These are phyloP conservation scores for Prunella vulgaris DNA, from an alignment of 257 asterid species.

Conservation along the genomic window DNA sequence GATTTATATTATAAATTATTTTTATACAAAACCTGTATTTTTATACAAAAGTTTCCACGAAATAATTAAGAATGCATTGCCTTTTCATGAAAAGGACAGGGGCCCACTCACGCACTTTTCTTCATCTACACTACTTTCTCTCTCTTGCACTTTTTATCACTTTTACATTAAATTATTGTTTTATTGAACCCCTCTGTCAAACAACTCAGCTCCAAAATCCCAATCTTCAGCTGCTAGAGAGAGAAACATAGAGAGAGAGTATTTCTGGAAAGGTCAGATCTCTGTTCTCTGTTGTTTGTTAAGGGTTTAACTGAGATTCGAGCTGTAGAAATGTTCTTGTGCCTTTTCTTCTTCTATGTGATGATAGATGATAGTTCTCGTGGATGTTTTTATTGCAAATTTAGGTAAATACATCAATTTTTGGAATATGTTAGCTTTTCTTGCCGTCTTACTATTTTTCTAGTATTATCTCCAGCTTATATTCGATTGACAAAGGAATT, in stretches of 20 bases:
- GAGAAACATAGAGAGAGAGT: background rate
- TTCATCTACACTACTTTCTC: conserved; percentile 19
- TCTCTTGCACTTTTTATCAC: conserved; percentile 40
- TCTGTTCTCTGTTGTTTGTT: conserved; percentile 14
- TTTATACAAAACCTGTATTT: too few species aligned
- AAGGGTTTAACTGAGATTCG: conserved; percentile 25
- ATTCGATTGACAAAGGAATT: conserved; percentile 6
- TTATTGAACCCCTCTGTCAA: conserved; percentile 26
- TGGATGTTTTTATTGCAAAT: conserved; percentile 16
- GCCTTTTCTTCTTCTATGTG: conserved; percentile 16
- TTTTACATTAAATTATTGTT: conserved; percentile 26
- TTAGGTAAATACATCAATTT: conserved; percentile 22
- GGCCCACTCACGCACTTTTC: conserved; percentile 37
- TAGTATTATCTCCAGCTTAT: background rate
- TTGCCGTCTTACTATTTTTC: background rate
- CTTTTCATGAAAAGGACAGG: conserved; percentile 34
- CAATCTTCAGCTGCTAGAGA: conserved; percentile 23
- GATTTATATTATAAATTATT: too few species aligned
- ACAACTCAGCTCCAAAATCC: conserved; percentile 19
- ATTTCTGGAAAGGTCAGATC: conserved; percentile 29
- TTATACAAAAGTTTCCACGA: background rate
- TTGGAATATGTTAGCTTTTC: conserved; percentile 8
- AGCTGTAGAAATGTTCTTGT: conserved; percentile 20
- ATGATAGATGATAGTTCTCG: background rate
- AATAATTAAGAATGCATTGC: background rate